Conservation (phyloP, 2,329 filamentous ascomycete genomes). For the Chaetomiaceae sp. region DNA sequence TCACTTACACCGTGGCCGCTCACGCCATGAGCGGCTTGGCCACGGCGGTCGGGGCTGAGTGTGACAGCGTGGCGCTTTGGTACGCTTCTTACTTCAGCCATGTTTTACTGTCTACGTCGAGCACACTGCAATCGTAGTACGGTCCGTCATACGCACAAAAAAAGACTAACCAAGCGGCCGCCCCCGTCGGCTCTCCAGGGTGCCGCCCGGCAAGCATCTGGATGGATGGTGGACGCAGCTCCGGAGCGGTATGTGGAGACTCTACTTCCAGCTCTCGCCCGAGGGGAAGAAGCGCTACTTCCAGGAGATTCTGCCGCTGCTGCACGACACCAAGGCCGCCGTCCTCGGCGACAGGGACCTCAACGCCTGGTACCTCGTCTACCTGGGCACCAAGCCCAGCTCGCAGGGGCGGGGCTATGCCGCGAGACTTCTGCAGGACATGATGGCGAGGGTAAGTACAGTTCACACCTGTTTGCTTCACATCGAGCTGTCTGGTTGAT, state of each 20-base stretch:
- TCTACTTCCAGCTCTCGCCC: conserved; percentile 65
- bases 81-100: conserved; percentile 40
- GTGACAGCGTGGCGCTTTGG: conserved; percentile 75
- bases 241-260: conserved; percentile 70
- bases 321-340: conserved; percentile 64
- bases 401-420: conserved; percentile 69
- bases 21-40: conserved; percentile 70
- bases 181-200: conserved; percentile 41
- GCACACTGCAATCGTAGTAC: too few species aligned
- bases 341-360: conserved; percentile 61
- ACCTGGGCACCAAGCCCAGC: conserved; percentile 68
- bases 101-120: neutral
- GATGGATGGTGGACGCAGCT: conserved; percentile 67
- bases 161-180: too few species aligned
- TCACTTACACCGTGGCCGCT: conserved; percentile 71
- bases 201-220: conserved; percentile 67
- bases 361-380: conserved; percentile 75
- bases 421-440: conserved; percentile 62
- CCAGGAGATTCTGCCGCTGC: conserved; percentile 66
- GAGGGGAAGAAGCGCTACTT: conserved; percentile 73
- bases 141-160: too few species aligned
- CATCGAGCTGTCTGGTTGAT: too few species aligned
- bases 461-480: neutral
- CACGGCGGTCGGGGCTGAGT: conserved; percentile 67
- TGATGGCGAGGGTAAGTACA: conserved; percentile 52